phyloP scores from a whole-genome alignment of 176 grass and related monocot genomes.

The Oryza coarctata region DNA sequence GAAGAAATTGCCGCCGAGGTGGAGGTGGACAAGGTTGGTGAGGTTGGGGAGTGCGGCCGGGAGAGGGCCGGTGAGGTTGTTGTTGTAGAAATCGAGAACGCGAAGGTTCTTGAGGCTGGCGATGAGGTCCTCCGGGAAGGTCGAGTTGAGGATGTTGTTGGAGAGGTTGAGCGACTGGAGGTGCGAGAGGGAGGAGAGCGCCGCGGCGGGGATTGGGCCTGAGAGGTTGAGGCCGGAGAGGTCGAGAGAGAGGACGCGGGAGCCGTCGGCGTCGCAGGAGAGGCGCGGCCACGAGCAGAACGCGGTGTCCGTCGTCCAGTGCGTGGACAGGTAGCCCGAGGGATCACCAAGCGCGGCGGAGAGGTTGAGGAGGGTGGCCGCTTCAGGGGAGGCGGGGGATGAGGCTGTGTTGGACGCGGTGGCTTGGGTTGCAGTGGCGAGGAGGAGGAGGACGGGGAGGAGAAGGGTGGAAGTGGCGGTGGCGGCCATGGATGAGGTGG shows the following conservation, averaged over 20 bases:
- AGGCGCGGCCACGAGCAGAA: slow-evolving; percentile 65
- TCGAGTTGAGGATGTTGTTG: slow-evolving; percentile 84
- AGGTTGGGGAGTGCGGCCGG: slow-evolving; percentile 54
- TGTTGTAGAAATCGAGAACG: slow-evolving; percentile 90
- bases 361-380: slow-evolving; percentile 54
- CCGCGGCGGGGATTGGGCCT: slow-evolving; percentile 59
- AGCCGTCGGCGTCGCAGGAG: slow-evolving; percentile 47
- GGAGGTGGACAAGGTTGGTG: slow-evolving; percentile 65
- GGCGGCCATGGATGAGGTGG: slow-evolving; percentile 27
- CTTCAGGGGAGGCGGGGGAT: slow-evolving; percentile 24
- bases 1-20: slow-evolving; percentile 94
- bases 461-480: slow-evolving; percentile 28
- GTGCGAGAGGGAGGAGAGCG: slow-evolving; percentile 48
- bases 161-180: slow-evolving; percentile 85
- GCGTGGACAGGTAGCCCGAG: slow-evolving; percentile 51
- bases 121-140: slow-evolving; percentile 54
- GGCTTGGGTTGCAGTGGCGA: not conserved
- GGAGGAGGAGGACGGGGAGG: slow-evolving; percentile 39
- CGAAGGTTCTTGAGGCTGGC: slow-evolving; percentile 41
- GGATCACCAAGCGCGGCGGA: slow-evolving; percentile 42
- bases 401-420: slow-evolving; percentile 1
- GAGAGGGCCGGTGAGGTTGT: slow-evolving; percentile 81
- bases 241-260: slow-evolving; percentile 51
- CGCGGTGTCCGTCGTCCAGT: slow-evolving; percentile 53
- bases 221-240: slow-evolving; percentile 77